Evolutionary conservation across 768 basidiomycete genomes (phyloP).

Genomic region (Lentinula boryana): DNA sequence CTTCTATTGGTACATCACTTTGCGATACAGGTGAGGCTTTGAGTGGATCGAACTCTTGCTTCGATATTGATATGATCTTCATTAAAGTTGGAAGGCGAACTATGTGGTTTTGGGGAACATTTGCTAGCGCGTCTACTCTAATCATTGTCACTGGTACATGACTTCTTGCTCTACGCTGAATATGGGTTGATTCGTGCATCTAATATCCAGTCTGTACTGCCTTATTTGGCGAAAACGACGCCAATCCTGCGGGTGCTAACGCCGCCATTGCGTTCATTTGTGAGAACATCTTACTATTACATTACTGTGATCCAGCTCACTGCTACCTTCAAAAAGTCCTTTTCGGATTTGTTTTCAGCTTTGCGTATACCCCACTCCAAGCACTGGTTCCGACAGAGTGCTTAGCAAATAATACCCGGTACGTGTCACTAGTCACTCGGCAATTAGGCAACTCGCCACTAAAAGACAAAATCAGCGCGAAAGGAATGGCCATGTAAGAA

Average conservation of each 20-base stretch:
- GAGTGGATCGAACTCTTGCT: background rate
- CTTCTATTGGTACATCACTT: constrained; percentile 32
- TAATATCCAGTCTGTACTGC: constrained; percentile 29
- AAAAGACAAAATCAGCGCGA: constrained; percentile 31
- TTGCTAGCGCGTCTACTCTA: constrained; percentile 29
- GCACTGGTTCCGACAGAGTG: constrained; percentile 52
- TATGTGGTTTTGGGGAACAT: constrained; percentile 44
- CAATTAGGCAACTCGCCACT: background rate
- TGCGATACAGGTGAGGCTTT: constrained; percentile 28
- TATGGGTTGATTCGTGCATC: background rate
- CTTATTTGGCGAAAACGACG: constrained; percentile 26
- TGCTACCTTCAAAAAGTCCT: constrained; percentile 26
- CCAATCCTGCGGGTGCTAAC: constrained; percentile 33
- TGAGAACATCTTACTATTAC: constrained; percentile 14
- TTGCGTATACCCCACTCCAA: constrained; percentile 56
- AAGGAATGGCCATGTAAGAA: constrained; percentile 53
- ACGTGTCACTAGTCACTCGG: background rate
- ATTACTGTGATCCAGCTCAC: constrained; percentile 18
- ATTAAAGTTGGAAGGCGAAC: constrained; percentile 31
- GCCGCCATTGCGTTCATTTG: constrained; percentile 41
- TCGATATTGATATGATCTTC: background rate
- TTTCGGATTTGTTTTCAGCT: constrained; percentile 47
- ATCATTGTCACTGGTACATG: constrained; percentile 32
- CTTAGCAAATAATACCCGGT: constrained; percentile 47
- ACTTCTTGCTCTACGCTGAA: background rate